phyloP scores from a whole-genome alignment of 177 flowering plant genomes.

The Vitis hybrid region DNA sequence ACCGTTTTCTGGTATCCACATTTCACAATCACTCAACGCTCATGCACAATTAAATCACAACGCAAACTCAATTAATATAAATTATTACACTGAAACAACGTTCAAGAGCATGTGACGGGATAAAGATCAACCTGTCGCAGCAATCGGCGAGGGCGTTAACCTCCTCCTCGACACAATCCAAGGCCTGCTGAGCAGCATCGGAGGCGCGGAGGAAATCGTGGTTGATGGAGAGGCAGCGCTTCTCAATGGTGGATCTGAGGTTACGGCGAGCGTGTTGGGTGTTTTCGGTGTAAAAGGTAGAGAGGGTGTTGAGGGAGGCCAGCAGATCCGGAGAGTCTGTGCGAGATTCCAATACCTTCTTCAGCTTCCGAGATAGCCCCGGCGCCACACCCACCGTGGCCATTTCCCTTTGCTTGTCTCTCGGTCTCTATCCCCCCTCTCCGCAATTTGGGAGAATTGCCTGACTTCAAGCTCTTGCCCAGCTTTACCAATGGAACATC shows the following conservation, averaged over 20 bases:
- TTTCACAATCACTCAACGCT: too few species aligned
- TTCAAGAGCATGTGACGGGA: too few species aligned
- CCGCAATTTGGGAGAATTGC: too few species aligned
- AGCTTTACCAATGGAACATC: too few species aligned
- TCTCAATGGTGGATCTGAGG: constrained; percentile 90
- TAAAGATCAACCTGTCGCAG: constrained; percentile 61
- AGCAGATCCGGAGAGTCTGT: constrained; percentile 84
- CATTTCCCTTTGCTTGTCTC: constrained; percentile 22
- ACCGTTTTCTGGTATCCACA: too few species aligned
- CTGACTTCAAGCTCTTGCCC: too few species aligned
- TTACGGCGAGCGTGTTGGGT: constrained; percentile 76
- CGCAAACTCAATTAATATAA: too few species aligned
- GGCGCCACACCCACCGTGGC: constrained; percentile 58
- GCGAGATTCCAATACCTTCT: constrained; percentile 76
- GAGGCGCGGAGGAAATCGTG: constrained; percentile 80
- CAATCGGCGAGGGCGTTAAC: constrained; percentile 77
- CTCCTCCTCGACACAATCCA: constrained; percentile 93
- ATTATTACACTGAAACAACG: too few species aligned
- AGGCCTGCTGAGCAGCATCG: constrained; percentile 69
- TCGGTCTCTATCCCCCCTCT: too few species aligned
- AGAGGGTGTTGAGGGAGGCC: constrained; percentile 79
- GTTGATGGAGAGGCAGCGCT: constrained; percentile 74
- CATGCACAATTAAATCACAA: too few species aligned
- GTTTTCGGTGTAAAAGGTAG: constrained; percentile 80
- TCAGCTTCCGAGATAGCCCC: constrained; percentile 73